A percentile compares a stretch with the other conserved stretches of the same genome.
These are phyloP conservation scores for Paxillus involutus DNA, from an alignment of 768 basidiomycete genomes.

Conservation along the genomic window DNA sequence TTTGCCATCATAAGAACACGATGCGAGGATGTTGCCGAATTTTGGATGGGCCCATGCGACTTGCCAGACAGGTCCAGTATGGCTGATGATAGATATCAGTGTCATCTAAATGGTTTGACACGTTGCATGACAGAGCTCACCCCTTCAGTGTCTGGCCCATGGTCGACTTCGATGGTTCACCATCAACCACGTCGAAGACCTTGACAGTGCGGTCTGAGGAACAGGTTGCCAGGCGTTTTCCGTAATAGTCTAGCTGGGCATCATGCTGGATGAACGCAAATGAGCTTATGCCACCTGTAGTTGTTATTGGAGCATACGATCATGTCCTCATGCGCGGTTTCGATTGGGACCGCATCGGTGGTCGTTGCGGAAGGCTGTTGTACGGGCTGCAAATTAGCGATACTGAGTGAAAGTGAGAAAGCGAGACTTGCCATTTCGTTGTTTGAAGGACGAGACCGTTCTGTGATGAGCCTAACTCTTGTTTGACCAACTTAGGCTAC, in stretches of 20 bases:
- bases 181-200: slow-evolving; percentile 92
- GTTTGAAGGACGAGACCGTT: no score
- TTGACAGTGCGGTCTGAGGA: slow-evolving; percentile 94
- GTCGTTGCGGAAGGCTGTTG: slow-evolving; percentile 35
- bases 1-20: slow-evolving; percentile 98
- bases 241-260: slow-evolving; percentile 97
- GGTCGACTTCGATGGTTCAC: slow-evolving; percentile 65
- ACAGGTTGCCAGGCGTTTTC: slow-evolving; percentile 94
- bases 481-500: no score
- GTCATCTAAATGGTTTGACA: background rate
- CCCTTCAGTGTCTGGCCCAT: slow-evolving; percentile 78
- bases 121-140: slow-evolving; percentile 39
- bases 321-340: slow-evolving; percentile 98
- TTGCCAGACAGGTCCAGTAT: slow-evolving; percentile 98
- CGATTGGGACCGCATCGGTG: slow-evolving; percentile 78
- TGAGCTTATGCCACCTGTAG: background rate
- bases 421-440: no score
- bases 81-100: slow-evolving; percentile 44
- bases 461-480: no score
- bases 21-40: slow-evolving; percentile 94
- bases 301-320: slow-evolving; percentile 55
- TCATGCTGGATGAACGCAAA: slow-evolving; percentile 68
- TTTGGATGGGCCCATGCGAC: slow-evolving; percentile 98
- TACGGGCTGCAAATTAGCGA: no score
- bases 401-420: no score